These are phyloP conservation scores for Verticillium alfalfae DNA, from an alignment of 2,329 filamentous ascomycete genomes.

Conservation along the genomic window DNA sequence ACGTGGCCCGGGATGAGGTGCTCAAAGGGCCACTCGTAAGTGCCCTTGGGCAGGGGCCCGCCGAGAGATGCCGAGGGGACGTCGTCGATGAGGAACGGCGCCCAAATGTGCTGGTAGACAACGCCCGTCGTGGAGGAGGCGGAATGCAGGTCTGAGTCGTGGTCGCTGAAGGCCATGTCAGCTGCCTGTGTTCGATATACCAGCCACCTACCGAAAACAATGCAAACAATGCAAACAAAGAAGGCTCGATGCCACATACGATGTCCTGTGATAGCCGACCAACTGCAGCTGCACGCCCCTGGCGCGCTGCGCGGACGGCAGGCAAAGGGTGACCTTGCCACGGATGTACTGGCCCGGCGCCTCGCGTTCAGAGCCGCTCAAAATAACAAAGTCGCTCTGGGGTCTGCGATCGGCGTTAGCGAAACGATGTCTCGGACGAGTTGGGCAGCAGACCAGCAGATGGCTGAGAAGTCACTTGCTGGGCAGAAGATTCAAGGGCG, in stretches of 20 bases:
- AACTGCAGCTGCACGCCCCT: background rate
- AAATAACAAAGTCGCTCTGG: background rate
- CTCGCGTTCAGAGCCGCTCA: background rate
- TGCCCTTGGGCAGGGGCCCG: background rate
- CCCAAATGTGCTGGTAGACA: slow-evolving; percentile 1
- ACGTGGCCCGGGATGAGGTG: slow-evolving; percentile 1
- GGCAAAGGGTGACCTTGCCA: background rate
- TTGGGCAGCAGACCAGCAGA: background rate
- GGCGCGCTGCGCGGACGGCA: background rate
- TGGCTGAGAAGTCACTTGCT: too few relatives aligned
- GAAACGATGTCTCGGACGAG: background rate
- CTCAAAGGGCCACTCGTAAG: slow-evolving; percentile 5
- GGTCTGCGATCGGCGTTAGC: background rate
- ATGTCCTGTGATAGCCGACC: background rate
- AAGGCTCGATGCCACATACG: background rate
- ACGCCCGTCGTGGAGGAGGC: background rate
- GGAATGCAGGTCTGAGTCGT: background rate
- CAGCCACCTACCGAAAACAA: too few relatives aligned
- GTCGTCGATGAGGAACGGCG: slow-evolving; percentile 4
- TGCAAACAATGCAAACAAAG: background rate
- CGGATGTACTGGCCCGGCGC: background rate
- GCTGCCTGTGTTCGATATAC: too few relatives aligned
- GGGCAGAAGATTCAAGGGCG: too few relatives aligned
- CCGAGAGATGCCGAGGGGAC: background rate
- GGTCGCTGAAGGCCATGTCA: background rate